A percentile compares a stretch with the other conserved stretches of the same genome.
These are phyloP conservation scores for Tricharina praecox DNA, from an alignment of 495 filamentous ascomycete genomes.

Conservation along the genomic window DNA sequence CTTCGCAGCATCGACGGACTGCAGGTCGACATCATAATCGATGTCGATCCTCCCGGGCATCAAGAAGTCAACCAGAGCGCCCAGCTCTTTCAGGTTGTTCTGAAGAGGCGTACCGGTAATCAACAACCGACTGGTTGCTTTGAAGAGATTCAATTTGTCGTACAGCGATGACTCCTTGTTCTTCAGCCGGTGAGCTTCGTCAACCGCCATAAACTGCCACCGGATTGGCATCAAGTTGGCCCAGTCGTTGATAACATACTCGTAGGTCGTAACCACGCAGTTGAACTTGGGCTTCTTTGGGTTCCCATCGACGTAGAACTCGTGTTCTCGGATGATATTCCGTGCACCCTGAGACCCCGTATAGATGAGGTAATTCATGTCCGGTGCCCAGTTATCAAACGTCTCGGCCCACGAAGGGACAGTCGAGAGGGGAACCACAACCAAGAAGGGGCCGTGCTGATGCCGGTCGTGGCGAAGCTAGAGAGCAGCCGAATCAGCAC, in stretches of 20 bases:
- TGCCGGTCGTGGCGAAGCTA: constrained; percentile 70
- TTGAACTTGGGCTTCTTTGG: constrained; percentile 80
- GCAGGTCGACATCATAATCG: constrained; percentile 74
- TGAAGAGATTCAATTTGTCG: constrained; percentile 63
- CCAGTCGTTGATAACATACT: constrained; percentile 72
- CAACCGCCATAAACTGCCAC: constrained; percentile 92
- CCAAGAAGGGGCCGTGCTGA: constrained; percentile 88
- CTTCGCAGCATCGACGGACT: constrained; percentile 45
- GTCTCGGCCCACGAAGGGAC: constrained; percentile 97
- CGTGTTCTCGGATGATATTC: constrained; percentile 66
- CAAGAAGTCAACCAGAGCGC: constrained; percentile 83
- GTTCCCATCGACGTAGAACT: constrained; percentile 71
- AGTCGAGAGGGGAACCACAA: constrained; percentile 86
- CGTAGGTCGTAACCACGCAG: constrained; percentile 85
- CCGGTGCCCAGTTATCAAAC: constrained; percentile 89
- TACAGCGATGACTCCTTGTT: constrained; percentile 91
- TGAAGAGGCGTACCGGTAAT: constrained; percentile 97
- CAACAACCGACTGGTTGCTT: constrained; percentile 65
- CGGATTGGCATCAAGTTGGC: constrained; percentile 68
- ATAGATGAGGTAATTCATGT: constrained; percentile 94
- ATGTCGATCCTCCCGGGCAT: constrained; percentile 77
- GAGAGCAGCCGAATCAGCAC: constrained; percentile 7
- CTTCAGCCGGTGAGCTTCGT: constrained; percentile 94
- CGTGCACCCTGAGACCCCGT: constrained; percentile 72
- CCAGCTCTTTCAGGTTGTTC: constrained; percentile 83